Conservation (phyloP, 441 rosid species). For the Euphorbia celastroides region DNA sequence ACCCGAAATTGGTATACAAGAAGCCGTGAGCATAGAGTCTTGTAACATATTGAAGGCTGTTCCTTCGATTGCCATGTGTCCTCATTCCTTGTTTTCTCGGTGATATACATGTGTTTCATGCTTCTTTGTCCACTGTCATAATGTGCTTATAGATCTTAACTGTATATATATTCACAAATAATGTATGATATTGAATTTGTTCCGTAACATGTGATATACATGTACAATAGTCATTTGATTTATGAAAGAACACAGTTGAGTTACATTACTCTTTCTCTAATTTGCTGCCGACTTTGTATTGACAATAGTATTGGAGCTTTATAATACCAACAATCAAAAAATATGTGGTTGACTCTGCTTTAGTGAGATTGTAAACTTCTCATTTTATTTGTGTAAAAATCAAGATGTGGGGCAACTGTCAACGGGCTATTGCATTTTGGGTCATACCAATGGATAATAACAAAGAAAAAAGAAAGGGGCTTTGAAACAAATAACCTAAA, state of each 20-base stretch:
- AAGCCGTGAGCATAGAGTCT: constrained; percentile 27
- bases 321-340: neutral
- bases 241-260: neutral
- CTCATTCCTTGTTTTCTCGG: neutral
- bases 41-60: too few relatives aligned
- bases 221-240: neutral
- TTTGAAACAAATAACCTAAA: too few relatives aligned
- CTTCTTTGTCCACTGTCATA: neutral
- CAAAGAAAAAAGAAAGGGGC: neutral
- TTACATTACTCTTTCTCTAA: neutral
- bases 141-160: constrained; percentile 1
- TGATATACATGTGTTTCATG: neutral
- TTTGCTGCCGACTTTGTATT: neutral
- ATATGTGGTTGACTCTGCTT: neutral
- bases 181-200: neutral
- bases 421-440: neutral
- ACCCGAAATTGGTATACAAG: constrained; percentile 73
- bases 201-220: neutral
- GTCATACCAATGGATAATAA: neutral
- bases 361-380: neutral
- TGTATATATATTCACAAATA: neutral
- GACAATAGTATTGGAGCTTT: neutral
- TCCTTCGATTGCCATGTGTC: too few relatives aligned
- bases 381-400: neutral
- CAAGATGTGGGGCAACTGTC: neutral